Evolutionary conservation across 768 basidiomycete genomes (phyloP).

Genomic region (Tephrocybe rancida): DNA sequence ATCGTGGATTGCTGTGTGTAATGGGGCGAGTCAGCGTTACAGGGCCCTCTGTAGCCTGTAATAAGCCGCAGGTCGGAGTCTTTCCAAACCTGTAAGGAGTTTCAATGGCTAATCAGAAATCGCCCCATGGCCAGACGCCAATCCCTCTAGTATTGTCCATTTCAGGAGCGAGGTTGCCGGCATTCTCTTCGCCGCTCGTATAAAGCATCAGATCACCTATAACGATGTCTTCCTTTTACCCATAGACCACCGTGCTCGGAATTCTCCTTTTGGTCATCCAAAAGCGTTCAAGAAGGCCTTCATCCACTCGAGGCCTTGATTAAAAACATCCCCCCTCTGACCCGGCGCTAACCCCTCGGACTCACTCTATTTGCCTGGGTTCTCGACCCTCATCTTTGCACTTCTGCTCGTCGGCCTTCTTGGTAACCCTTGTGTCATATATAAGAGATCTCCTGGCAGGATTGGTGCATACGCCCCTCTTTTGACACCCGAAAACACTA

Average conservation of each 20-base stretch:
- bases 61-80: slow-evolving; percentile 29
- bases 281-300: slow-evolving; percentile 21
- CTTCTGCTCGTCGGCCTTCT: not conserved
- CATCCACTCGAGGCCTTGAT: slow-evolving; percentile 10
- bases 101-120: slow-evolving; percentile 12
- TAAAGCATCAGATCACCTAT: slow-evolving; percentile 21
- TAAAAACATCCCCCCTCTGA: slow-evolving; percentile 8
- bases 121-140: slow-evolving; percentile 24
- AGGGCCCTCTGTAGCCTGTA: not conserved
- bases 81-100: slow-evolving; percentile 14
- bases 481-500: not conserved
- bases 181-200: slow-evolving; percentile 20
- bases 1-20: slow-evolving; percentile 9
- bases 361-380: not conserved
- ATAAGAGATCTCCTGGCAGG: not conserved
- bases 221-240: slow-evolving; percentile 16
- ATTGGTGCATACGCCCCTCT: not conserved
- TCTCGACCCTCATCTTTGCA: slow-evolving; percentile 9
- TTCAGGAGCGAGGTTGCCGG: slow-evolving; percentile 26
- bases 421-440: not conserved
- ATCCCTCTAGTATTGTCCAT: slow-evolving; percentile 26
- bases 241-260: slow-evolving; percentile 14
- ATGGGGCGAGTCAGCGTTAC: slow-evolving; percentile 8
- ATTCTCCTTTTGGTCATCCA: slow-evolving; percentile 19
- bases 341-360: slow-evolving; percentile 21